Conservation (phyloP, 345 rosid species). For the Clausena lansium region DNA sequence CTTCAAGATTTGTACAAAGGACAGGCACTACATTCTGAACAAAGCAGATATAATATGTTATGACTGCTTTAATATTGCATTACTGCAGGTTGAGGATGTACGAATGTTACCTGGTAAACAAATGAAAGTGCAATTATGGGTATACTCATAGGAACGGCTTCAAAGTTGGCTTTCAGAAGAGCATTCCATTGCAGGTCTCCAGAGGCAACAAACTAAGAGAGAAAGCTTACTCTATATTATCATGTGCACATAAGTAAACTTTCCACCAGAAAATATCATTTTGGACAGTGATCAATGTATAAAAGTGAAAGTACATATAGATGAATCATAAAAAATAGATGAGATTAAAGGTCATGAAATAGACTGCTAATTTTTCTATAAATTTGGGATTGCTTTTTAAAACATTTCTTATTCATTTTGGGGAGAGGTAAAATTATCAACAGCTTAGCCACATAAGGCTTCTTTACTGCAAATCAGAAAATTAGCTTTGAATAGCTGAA, state of each 20-base stretch:
- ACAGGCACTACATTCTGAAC: conserved; percentile 91
- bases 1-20: conserved; percentile 92
- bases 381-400: background rate
- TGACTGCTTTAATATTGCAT: conserved; percentile 10
- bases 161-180: conserved; percentile 82
- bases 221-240: background rate
- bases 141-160: conserved; percentile 91
- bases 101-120: conserved; percentile 75
- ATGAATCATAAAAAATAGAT: background rate
- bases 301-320: background rate
- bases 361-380: background rate
- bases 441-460: background rate
- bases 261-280: background rate
- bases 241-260: background rate
- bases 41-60: conserved; percentile 20
- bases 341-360: no score
- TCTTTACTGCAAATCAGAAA: background rate
- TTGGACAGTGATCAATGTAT: background rate
- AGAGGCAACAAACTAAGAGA: conserved; percentile 67
- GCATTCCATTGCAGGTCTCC: conserved; percentile 74
- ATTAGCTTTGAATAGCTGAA: background rate
- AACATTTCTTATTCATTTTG: background rate
- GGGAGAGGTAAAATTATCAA: background rate
- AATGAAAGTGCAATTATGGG: conserved; percentile 95
- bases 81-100: conserved; percentile 14